A percentile compares a stretch with the other conserved stretches of the same genome.
These are phyloP conservation scores for Aschersonia sp. DNA, from an alignment of 2,329 filamentous ascomycete species.

Conservation along the genomic window DNA sequence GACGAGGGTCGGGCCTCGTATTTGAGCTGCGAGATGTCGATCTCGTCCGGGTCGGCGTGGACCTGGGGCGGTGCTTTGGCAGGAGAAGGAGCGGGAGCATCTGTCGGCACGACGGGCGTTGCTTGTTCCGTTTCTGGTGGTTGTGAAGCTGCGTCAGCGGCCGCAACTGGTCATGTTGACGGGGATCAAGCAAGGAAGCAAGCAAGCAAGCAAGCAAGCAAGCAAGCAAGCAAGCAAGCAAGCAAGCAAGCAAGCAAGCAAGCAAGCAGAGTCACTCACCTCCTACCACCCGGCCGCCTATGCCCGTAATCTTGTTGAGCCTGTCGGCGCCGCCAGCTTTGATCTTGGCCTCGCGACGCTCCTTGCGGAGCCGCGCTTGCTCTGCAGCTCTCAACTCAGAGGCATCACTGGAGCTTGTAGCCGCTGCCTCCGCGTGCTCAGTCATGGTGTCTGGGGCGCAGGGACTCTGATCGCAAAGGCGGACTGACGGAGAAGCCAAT, in stretches of 20 bases:
- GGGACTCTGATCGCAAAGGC: no score
- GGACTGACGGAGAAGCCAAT: no score
- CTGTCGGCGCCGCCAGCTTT: slow-evolving; percentile 53
- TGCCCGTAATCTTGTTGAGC: slow-evolving; percentile 60
- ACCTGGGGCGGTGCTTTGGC: not conserved
- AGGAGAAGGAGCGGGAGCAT: not conserved
- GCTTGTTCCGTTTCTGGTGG: slow-evolving; percentile 6
- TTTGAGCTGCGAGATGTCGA: slow-evolving; percentile 65
- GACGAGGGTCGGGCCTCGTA: slow-evolving; percentile 24
- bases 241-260: no score
- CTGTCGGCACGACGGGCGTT: not conserved
- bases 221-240: no score
- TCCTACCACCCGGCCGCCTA: slow-evolving; percentile 31
- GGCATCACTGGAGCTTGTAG: slow-evolving; percentile 11
- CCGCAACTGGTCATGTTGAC: no score
- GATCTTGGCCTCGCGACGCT: slow-evolving; percentile 68
- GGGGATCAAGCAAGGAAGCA: no score
- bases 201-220: no score
- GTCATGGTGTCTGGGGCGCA: slow-evolving; percentile 17
- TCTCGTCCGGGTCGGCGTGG: slow-evolving; percentile 49
- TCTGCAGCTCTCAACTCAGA: slow-evolving; percentile 21
- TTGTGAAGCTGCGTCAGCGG: not conserved
- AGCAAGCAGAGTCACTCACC: slow-evolving; percentile 9
- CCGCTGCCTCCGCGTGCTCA: slow-evolving; percentile 14
- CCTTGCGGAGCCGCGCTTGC: slow-evolving; percentile 62